Conservation (phyloP, 1,139 yeast species). For the Arxiozyma bovina region DNA sequence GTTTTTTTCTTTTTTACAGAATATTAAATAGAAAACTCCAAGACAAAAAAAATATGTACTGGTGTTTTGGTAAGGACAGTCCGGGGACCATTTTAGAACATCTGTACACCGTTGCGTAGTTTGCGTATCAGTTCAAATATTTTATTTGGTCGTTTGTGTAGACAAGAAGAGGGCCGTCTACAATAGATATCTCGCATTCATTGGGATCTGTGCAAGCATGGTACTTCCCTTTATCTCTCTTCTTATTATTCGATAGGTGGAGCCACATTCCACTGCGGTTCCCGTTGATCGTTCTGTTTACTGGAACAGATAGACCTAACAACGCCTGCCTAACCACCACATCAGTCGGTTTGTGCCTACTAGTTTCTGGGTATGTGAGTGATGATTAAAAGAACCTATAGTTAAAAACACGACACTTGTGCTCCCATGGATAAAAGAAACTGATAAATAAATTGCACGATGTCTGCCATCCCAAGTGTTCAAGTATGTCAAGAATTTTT, state of each 20-base stretch:
- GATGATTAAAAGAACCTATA: not conserved
- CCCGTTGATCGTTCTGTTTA: not conserved
- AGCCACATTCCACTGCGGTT: not conserved
- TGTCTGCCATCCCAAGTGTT: conserved; percentile 57
- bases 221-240: not conserved
- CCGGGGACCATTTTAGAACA: not conserved
- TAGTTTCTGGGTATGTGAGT: not conserved
- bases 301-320: not conserved
- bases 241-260: no score
- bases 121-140: not conserved
- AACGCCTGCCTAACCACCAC: not conserved
- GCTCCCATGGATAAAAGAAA: not conserved
- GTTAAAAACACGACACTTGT: not conserved
- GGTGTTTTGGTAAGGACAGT: not conserved
- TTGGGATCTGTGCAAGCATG: not conserved
- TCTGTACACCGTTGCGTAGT: not conserved
- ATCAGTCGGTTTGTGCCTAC: not conserved
- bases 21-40: no score
- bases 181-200: not conserved
- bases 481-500: conserved; percentile 43
- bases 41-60: not conserved
- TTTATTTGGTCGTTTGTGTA: not conserved
- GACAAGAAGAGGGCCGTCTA: not conserved
- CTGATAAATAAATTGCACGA: conserved; percentile 21
- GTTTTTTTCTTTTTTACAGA: no score